Conservation (phyloP, 208 protist genomes). For the Acanthamoeba lenticulata region DNA sequence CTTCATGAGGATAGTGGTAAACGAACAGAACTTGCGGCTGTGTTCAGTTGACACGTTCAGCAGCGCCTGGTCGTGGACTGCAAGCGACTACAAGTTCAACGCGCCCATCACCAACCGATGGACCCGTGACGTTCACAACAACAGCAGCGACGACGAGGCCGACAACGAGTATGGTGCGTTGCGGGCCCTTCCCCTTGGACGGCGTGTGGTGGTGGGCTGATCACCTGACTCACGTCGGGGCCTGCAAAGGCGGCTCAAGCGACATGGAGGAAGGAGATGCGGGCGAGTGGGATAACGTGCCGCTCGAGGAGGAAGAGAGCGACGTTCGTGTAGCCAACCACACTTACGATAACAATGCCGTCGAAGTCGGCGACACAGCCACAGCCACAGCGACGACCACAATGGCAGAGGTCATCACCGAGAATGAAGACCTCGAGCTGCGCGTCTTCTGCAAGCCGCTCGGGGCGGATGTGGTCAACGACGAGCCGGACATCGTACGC, state of each 20-base stretch:
- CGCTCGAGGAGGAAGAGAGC: too few species aligned
- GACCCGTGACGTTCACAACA: too few species aligned
- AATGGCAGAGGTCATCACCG: not conserved
- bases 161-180: not conserved
- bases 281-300: not conserved
- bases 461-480: not conserved
- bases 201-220: too few species aligned
- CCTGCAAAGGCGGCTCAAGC: too few species aligned
- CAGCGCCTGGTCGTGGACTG: not conserved
- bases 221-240: too few species aligned
- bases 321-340: too few species aligned
- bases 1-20: not conserved
- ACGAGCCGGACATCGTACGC: not conserved
- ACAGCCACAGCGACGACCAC: not conserved
- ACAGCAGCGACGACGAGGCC: conserved; percentile 37
- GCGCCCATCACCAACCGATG: too few species aligned
- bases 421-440: conserved; percentile 4
- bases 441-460: not conserved
- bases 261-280: not conserved
- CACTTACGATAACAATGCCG: not conserved
- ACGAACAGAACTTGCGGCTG: not conserved
- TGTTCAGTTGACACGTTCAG: not conserved
- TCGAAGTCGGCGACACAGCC: not conserved
- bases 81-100: too few species aligned
- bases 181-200: not conserved